Evolutionary conservation across 2,329 filamentous ascomycete genomes (phyloP), one percentile per base, ranked within the genome.

Genomic region (Talaromyces sp.): DNA sequence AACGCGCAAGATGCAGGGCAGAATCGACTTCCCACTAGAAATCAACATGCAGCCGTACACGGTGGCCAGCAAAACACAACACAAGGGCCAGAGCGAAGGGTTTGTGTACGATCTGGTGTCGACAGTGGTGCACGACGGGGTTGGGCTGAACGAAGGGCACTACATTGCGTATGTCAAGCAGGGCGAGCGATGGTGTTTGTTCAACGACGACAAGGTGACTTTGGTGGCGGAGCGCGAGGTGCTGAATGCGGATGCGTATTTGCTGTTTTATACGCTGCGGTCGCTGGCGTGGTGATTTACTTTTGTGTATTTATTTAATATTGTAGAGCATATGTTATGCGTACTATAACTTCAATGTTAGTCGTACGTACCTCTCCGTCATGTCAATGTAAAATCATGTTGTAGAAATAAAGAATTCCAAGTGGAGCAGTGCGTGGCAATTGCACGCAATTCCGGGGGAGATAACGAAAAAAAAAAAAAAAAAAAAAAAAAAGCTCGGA

Each of bases 201-300:
- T 97, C 77, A 96, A 98, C 71, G 93, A 98, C 72, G 93, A 95
- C 73, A 92, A 92, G 73, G 93, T 98, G 27, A 91, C 93, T 64
- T 72, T 93, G 60, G 93, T 91, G 2, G 86, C 86, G 54, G 89
- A 95, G 71, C 90, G 89, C 5, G 91, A 97, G 63, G 93, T 98
- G 3, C 81, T 98, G 49, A 85, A 84, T 32, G 91, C 91, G 15
- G 88, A 96, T 73, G 92, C 93, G 0, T 98, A 97, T 74, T 80
- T 98, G 61, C 80, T 98, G 58, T 96, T 97, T 73, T 98, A 98
- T 64, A 77, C 73, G 22, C 68, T 80, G 57, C 73, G 75, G 25
- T 72, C 70, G 9, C 67, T 76, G 47, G 65, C 65, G 15, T 53
- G 49, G 49, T 53, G 49, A 53, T 28, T 53, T 53, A 22, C n/a